Base-by-base conservation (phyloP, 108 stramenopile genomes). In the Stephanodiscus minutulus region DNA sequence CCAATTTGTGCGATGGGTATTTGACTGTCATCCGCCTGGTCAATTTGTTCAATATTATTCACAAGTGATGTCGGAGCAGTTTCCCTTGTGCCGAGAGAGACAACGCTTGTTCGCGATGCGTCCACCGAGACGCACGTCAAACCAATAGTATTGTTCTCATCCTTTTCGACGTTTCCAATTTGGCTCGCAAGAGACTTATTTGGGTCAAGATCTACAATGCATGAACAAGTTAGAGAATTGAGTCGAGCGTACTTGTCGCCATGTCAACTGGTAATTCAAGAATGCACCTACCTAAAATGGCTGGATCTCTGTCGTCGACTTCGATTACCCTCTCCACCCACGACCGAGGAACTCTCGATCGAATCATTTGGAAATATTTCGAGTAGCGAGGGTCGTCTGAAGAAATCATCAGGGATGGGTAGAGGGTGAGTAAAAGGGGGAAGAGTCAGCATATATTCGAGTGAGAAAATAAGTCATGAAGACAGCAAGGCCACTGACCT, bases 291-390 rank as follows among this genome's bases (percentile, higher is more conserved):
- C 59, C 59, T 62, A 82, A 73, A 47, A 82, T 82, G 13, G 72
- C 76, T 27, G 81, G 81, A 70, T 82, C 81, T 49, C 66, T 65
- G 28, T 78, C 76, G 66, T 82, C 81, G 27, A 73, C 76, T 64
- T 78, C 77, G 35, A 77, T 78, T 17, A 78, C 81, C 12, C 76
- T 71, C 57, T 82, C 73, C n/a, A 74, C 81, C 76, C 76, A 73
- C 37, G 72, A 77, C 39, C 76, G 43, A 46, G 81, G 81, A 6
- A 82, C 72, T 31, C 81, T 46, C 11, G 73, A 74, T 49, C 73
- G 71, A 27, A 82, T 67, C 81, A 82, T 82, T 74, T 82, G 71
- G 60, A 82, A 82, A 53, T 80, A 80, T 61, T 80, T 80, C 0
- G 72, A 56, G 54, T 69, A 80, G 21, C 72, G 72, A 43, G 79